Percentiles rank a stretch among this genome's conserved stretches.
Conservation (phyloP, 2,329 filamentous ascomycete genomes). For the Fusarium tuaranense region DNA sequence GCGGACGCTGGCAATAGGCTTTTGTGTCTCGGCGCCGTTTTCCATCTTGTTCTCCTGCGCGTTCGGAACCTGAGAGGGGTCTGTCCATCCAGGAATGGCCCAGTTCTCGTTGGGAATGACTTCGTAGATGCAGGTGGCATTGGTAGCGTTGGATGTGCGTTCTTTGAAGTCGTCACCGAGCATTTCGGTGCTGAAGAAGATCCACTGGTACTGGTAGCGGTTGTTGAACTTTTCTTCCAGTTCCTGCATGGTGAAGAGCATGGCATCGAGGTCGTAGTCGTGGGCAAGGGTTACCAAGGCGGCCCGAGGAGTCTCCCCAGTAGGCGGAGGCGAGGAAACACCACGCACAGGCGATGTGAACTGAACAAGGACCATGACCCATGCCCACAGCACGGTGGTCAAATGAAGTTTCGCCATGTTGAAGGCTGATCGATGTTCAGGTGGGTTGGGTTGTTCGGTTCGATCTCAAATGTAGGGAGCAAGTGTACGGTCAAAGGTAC, state of each 20-base stretch:
- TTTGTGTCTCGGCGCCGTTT: slow-evolving; percentile 1
- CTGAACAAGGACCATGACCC: slow-evolving; percentile 36
- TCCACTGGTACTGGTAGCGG: slow-evolving; percentile 88
- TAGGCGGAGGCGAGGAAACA: slow-evolving; percentile 21
- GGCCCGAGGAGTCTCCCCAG: slow-evolving; percentile 45
- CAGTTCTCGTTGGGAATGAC: slow-evolving; percentile 81
- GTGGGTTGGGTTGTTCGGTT: slow-evolving; percentile 1
- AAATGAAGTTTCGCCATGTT: slow-evolving; percentile 33
- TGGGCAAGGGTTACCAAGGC: slow-evolving; percentile 48
- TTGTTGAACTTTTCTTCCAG: slow-evolving; percentile 72
- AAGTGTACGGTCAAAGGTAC: slow-evolving; percentile 8
- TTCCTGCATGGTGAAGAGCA: slow-evolving; percentile 66
- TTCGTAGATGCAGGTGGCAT: slow-evolving; percentile 78
- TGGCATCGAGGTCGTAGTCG: slow-evolving; percentile 46
- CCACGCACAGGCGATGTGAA: slow-evolving; percentile 35
- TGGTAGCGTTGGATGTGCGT: slow-evolving; percentile 74
- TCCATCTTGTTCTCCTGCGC: slow-evolving; percentile 4
- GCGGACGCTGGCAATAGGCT: slow-evolving; percentile 57
- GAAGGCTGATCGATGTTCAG: slow-evolving; percentile 1
- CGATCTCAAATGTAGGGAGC: not conserved
- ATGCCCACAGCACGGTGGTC: slow-evolving; percentile 24
- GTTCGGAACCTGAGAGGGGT: slow-evolving; percentile 7
- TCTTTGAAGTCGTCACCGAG: slow-evolving; percentile 83
- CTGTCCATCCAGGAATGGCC: slow-evolving; percentile 66
- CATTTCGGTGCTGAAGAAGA: slow-evolving; percentile 85